Evolutionary conservation across 345 rosid genomes (phyloP).

Genomic region (Brassica cretica): DNA sequence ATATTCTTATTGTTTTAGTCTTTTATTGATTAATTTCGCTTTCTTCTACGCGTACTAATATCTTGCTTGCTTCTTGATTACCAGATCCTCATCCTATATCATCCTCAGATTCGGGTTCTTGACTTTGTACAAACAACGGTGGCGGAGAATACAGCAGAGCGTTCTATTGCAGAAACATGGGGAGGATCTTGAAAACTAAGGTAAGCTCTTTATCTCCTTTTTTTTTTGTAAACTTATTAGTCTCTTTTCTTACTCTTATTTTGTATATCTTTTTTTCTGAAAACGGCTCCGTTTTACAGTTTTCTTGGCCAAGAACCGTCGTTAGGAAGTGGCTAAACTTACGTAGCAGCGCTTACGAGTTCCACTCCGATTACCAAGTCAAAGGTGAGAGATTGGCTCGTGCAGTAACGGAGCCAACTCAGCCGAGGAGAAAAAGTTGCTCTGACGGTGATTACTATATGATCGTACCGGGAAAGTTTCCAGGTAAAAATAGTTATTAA

Average conservation of each 20-base stretch:
- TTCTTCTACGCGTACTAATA: conserved; percentile 15
- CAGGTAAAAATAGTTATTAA: conserved; percentile 49
- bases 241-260: neutral
- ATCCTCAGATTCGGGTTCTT: conserved; percentile 33
- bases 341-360: conserved; percentile 64
- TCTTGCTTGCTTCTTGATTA: conserved; percentile 19
- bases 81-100: conserved; percentile 38
- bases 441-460: conserved; percentile 57
- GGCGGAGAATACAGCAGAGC: conserved; percentile 39
- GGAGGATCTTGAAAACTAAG: conserved; percentile 56
- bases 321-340: conserved; percentile 84
- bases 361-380: conserved; percentile 62
- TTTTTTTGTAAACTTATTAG: too few relatives aligned
- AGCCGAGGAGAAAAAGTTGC: conserved; percentile 62
- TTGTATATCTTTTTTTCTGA: neutral
- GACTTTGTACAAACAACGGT: conserved; percentile 35
- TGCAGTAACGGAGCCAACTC: conserved; percentile 29
- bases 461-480: conserved; percentile 53
- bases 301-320: conserved; percentile 73
- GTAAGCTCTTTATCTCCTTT: conserved; percentile 35
- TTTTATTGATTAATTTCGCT: neutral
- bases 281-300: conserved; percentile 39
- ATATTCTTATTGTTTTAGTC: conserved; percentile 25
- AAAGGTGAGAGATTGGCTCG: conserved; percentile 44
- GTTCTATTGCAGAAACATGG: conserved; percentile 44